Evolutionary conservation across 148 eudicot species (phyloP).

Genomic region (Rhododendron griersonianum): DNA sequence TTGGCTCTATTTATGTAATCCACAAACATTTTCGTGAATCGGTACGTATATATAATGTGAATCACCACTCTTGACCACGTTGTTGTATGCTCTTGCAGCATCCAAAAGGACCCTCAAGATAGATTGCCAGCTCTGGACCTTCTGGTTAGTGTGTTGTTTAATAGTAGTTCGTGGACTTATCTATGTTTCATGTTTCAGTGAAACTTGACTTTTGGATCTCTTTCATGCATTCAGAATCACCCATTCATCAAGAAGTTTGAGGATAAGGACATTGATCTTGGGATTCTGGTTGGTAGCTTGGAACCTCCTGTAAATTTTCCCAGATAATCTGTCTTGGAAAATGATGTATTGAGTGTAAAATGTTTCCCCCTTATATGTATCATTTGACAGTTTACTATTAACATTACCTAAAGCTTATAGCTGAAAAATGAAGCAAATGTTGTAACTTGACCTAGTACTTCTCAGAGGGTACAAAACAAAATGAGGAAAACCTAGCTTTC

Average conservation of each 20-base stretch:
- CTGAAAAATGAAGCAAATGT: constrained; percentile 1
- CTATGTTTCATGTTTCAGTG: not conserved
- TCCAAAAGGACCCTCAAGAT: constrained; percentile 82
- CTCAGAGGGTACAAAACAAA: not conserved
- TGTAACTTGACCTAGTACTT: not conserved
- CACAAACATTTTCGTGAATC: not conserved
- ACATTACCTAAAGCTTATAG: not conserved
- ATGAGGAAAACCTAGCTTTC: not conserved
- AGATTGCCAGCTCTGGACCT: constrained; percentile 83
- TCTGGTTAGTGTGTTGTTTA: constrained; percentile 51
- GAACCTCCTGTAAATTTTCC: constrained; percentile 82
- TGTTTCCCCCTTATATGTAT: constrained; percentile 5
- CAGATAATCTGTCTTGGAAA: constrained; percentile 34
- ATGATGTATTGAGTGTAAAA: constrained; percentile 14
- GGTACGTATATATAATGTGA: not conserved
- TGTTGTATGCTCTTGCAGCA: constrained; percentile 41
- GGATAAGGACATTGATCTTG: constrained; percentile 87
- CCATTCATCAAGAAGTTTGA: constrained; percentile 93
- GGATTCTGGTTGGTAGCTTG: constrained; percentile 71
- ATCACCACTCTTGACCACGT: not conserved
- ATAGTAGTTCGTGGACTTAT: not conserved
- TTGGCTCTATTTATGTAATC: not conserved
- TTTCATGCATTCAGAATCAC: constrained; percentile 54
- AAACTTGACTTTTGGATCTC: constrained; percentile 3
- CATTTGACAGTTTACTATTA: not conserved